These are phyloP conservation scores for Carex cristatella DNA, from an alignment of 176 grass and related monocot species.

Conservation along the genomic window DNA sequence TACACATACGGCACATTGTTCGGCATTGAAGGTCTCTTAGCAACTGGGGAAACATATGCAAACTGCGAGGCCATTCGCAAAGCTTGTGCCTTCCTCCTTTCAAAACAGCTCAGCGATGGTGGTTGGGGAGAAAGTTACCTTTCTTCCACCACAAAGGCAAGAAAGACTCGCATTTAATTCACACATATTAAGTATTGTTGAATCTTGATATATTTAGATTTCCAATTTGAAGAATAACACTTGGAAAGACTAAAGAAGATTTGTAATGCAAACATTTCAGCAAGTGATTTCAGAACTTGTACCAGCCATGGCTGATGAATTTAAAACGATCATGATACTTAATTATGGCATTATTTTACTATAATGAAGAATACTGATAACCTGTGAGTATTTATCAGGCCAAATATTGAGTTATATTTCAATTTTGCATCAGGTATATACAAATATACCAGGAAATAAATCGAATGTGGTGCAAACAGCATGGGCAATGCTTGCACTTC, in stretches of 20 bases:
- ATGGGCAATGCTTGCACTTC: constrained; percentile 63
- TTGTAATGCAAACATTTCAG: neutral
- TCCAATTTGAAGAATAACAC: neutral
- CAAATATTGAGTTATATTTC: neutral
- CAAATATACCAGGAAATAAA: constrained; percentile 40
- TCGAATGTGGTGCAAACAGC: constrained; percentile 61
- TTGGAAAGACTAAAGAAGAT: neutral
- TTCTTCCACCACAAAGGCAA: constrained; percentile 30
- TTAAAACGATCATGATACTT: neutral
- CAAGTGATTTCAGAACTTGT: neutral
- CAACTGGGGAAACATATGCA: constrained; percentile 39
- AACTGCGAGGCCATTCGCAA: constrained; percentile 35
- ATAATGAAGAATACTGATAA: neutral
- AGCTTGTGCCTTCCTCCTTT: constrained; percentile 58
- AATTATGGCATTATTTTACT: neutral
- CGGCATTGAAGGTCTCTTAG: constrained; percentile 43
- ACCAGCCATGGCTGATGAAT: neutral
- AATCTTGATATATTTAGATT: too few relatives aligned
- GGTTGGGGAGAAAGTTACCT: constrained; percentile 78
- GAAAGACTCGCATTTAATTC: too few relatives aligned
- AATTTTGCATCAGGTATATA: constrained; percentile 34
- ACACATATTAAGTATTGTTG: too few relatives aligned
- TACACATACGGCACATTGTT: constrained; percentile 69
- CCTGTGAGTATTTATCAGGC: neutral
- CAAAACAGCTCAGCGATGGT: constrained; percentile 49